Evolutionary conservation across 208 protist species (phyloP), one percentile per base, ranked within the genome.

Genomic region (Acanthamoeba lenticulata): DNA sequence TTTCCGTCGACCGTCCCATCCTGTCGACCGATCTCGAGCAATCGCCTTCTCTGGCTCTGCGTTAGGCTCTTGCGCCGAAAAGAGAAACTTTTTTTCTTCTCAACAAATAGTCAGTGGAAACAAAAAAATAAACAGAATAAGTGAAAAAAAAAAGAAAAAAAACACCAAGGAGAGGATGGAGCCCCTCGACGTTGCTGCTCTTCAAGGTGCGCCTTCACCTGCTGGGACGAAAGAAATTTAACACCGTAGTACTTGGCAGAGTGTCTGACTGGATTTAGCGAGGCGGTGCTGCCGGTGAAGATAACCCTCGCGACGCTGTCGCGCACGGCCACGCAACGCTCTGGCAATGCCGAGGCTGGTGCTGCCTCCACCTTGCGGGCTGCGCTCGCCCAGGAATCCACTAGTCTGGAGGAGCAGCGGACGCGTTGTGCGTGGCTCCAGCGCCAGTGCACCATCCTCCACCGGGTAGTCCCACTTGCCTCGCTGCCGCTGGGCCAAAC

Each of bases 351-450:
- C 1, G 38, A 9, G 11, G 40, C 4, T 2, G 38, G 19, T n/a
- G 72, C 44, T 49, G 45, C 34, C 27, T 32, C 38, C 11, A 49
- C 40, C n/a, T 38, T 83, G 21, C 19, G 40, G 27, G 72, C 72
- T 27, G 72, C 72, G 15, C 34, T 83, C 7, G 72, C 72, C 24
- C 72, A 83, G 17, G 72, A 83, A 19, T 52, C 72, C 1, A 7
- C 4, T 13, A 4, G 40, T 52, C 34, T 83, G 40, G 72, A 83
- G 1, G 38, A 52, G 72, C 72, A 83, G 72, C 72, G 72, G 2
- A 19, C 40, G 19, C 72, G 72, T 0, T 83, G 72, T 83, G 72
- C 72, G 40, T 83, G 72, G 72, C 72, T 83, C 9, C 72, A 83
- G 72, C 72, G 72, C 40, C 72, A 83, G 42, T 83, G 72, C 42